A percentile compares a stretch with the other conserved stretches of the same genome.
Conservation (phyloP, 1,284 basidiomycete genomes). For the Rhizoctonia solani region DNA sequence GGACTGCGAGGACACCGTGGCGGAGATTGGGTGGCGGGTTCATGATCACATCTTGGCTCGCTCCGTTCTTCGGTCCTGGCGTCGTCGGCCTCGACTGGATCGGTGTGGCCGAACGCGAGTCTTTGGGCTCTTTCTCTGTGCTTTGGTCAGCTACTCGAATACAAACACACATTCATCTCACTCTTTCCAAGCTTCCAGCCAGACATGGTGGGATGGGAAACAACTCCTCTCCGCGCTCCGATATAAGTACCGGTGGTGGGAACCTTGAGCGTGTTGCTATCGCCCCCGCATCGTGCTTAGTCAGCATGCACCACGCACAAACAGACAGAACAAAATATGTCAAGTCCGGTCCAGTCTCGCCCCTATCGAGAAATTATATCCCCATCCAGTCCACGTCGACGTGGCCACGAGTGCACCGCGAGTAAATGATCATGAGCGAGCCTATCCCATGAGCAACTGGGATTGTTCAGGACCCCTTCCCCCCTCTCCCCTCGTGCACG, state of each 20-base stretch:
- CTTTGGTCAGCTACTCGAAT: not conserved
- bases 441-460: too few relatives aligned
- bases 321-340: not conserved
- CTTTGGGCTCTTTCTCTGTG: conserved; percentile 36
- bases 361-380: too few relatives aligned
- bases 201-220: conserved; percentile 43
- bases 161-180: conserved; percentile 40
- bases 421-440: too few relatives aligned
- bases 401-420: too few relatives aligned
- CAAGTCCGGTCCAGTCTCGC: too few relatives aligned
- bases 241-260: not conserved
- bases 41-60: conserved; percentile 1
- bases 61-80: not conserved
- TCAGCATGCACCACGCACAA: not conserved
- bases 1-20: conserved; percentile 82
- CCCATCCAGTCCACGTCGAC: too few relatives aligned
- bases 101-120: conserved; percentile 20
- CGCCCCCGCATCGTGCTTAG: too few relatives aligned
- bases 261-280: too few relatives aligned
- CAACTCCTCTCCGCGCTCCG: not conserved
- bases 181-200: conserved; percentile 53
- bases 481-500: too few relatives aligned
- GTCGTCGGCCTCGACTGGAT: conserved; percentile 66
- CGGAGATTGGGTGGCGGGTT: conserved; percentile 52
- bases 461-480: too few relatives aligned